Evolutionary conservation across 164 flowering plant species (phyloP).

Genomic region (Stephania cephalantha): DNA sequence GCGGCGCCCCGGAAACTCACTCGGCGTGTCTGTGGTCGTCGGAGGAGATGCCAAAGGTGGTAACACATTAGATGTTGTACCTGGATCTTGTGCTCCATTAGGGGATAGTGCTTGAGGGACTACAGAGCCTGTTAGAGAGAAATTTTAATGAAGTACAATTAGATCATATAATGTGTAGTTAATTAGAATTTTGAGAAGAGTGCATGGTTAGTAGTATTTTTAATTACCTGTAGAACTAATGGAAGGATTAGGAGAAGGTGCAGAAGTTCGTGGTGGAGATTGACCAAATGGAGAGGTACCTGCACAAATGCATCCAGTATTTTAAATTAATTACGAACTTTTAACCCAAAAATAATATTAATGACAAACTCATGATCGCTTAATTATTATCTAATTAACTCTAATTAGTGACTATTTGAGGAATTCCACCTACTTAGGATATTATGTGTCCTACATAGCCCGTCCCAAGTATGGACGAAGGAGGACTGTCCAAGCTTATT

Average conservation of each 20-base stretch:
- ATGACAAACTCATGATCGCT: too few relatives aligned
- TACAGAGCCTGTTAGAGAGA: constrained; percentile 25
- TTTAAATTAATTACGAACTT: too few relatives aligned
- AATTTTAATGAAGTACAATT: neutral
- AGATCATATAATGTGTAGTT: neutral
- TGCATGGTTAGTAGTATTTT: neutral
- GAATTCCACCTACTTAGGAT: too few relatives aligned
- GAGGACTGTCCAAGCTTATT: too few relatives aligned
- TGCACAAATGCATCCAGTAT: constrained; percentile 11
- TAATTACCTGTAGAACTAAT: constrained; percentile 39
- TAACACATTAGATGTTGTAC: constrained; percentile 25
- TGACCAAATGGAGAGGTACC: constrained; percentile 42
- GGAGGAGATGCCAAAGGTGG: constrained; percentile 30
- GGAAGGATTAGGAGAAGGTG: constrained; percentile 29
- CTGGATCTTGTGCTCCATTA: constrained; percentile 36
- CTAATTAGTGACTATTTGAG: too few relatives aligned
- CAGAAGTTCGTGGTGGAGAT: neutral
- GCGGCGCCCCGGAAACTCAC: constrained; percentile 29
- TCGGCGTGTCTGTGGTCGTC: constrained; percentile 22
- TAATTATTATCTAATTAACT: too few relatives aligned
- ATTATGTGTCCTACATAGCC: too few relatives aligned
- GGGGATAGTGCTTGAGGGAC: constrained; percentile 32
- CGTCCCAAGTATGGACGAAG: too few relatives aligned
- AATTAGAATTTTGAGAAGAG: neutral
- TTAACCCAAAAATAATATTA: too few relatives aligned